Base-by-base conservation (phyloP, 257 asterid genomes). In the Ilex asprella region DNA sequence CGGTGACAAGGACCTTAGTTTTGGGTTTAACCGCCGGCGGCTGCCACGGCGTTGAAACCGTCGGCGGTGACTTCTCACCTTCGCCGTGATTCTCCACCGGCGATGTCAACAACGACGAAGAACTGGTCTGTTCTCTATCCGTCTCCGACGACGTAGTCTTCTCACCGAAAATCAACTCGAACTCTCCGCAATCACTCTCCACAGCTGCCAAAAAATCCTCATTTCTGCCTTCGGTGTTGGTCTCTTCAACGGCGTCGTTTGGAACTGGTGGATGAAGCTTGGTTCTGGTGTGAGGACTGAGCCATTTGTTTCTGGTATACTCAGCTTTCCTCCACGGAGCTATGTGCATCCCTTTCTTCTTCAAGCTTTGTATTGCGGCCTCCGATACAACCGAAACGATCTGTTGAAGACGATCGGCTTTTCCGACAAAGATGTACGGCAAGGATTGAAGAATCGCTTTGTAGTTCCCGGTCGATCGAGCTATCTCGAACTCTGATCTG, bases 281-380 rank as follows among this genome's bases (percentile, higher is more conserved):
- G 61, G 71, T 61, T 46, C 95, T 89, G 52, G 76, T 59, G 76
- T 79, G 83, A 3, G 87, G 81, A 49, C 94, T 69, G 65, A 88
- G 82, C 98, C 98, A 91, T 70, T 91, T 91, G 43, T 91, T 78
- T 73, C 84, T 83, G 46, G 79, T 72, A 76, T 88, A 91, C 50
- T 91, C 96, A 5, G 82, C 63, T 75, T 86, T 91, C 13, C 98
- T 94, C 98, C 98, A 91, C 6, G 98, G 96, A 39, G 98, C 85
- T 39, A 91, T 71, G 63, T 91, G 94, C 98, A 91, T 88, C 27
- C 95, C 98, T 70, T 91, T 91, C 87, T 82, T 91, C 78, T 86
- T 91, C 53, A 91, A 75, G 75, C 98, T 91, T 60, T 54, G 80
- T 58, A 79, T 77, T 10, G 90, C 94, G 7, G 95, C 92, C 21